A percentile compares a stretch with the other conserved stretches of the same genome.
phyloP scores from a whole-genome alignment of 208 protist genomes.

The Leishmania braziliensis region DNA sequence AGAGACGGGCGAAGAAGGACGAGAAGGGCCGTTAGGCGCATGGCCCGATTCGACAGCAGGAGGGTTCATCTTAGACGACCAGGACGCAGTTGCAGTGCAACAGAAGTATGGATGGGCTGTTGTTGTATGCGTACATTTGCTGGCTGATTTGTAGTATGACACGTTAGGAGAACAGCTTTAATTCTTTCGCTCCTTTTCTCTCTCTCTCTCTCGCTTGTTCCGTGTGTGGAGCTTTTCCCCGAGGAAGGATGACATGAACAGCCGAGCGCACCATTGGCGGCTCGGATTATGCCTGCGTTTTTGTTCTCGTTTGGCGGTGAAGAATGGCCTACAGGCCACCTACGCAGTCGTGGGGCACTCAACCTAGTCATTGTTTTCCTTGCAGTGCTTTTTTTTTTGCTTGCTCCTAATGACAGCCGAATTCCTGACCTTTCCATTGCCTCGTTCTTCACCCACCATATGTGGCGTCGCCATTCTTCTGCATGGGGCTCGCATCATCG shows the following conservation, averaged over 20 bases:
- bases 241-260: background rate
- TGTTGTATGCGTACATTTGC: background rate
- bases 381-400: no score
- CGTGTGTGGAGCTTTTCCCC: background rate
- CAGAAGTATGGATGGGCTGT: background rate
- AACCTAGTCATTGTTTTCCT: no score
- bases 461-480: no score
- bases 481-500: no score
- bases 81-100: background rate
- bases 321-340: background rate
- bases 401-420: no score
- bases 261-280: background rate
- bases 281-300: background rate
- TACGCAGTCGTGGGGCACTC: no score
- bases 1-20: background rate
- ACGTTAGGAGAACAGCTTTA: background rate
- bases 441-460: no score
- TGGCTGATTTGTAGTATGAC: background rate
- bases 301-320: background rate
- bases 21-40: background rate
- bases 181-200: background rate
- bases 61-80: background rate
- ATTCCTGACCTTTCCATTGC: no score
- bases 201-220: background rate
- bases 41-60: background rate